These are phyloP conservation scores for Ogataea nitratoaversa DNA, from an alignment of 805 yeast species.

Conservation along the genomic window DNA sequence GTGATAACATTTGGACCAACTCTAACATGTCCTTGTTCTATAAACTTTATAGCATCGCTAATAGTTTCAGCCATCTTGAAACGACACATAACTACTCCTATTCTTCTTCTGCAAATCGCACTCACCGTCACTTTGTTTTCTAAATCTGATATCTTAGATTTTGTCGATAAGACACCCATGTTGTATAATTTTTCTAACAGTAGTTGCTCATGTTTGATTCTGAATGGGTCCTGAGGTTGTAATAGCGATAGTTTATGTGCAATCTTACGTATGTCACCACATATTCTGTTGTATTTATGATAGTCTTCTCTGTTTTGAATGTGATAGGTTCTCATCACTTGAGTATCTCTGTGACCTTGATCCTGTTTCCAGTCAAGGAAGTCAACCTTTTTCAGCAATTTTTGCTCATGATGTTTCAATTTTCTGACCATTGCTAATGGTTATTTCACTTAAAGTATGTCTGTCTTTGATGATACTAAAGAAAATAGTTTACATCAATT, in stretches of 20 bases:
- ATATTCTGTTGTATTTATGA: conserved; percentile 85
- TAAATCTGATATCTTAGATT: conserved; percentile 83
- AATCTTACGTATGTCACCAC: conserved; percentile 85
- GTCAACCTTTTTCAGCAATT: conserved; percentile 90
- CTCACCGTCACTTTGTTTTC: conserved; percentile 91
- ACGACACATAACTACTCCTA: conserved; percentile 93
- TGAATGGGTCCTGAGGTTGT: conserved; percentile 81
- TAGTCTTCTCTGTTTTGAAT: conserved; percentile 94
- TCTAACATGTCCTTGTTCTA: conserved; percentile 96
- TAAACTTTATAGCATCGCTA: conserved; percentile 81
- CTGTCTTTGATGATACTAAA: conserved; percentile 1
- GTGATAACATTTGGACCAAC: conserved; percentile 95
- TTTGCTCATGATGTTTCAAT: conserved; percentile 92
- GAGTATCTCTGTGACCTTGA: conserved; percentile 91
- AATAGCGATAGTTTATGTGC: conserved; percentile 82
- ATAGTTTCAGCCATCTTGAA: conserved; percentile 90
- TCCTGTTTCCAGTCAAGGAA: conserved; percentile 98
- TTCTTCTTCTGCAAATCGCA: conserved; percentile 85
- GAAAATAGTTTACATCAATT: conserved; percentile 1
- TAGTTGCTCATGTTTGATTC: conserved; percentile 84
- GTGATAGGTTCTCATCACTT: conserved; percentile 92
- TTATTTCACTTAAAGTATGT: conserved; percentile 1
- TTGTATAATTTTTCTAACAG: conserved; percentile 80
- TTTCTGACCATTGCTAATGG: conserved; percentile 68
- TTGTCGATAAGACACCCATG: conserved; percentile 88